Percentiles rank a stretch among this genome's conserved stretches.
Evolutionary conservation across 129 eudicot genomes (phyloP).

Genomic region (Mikania micrantha): DNA sequence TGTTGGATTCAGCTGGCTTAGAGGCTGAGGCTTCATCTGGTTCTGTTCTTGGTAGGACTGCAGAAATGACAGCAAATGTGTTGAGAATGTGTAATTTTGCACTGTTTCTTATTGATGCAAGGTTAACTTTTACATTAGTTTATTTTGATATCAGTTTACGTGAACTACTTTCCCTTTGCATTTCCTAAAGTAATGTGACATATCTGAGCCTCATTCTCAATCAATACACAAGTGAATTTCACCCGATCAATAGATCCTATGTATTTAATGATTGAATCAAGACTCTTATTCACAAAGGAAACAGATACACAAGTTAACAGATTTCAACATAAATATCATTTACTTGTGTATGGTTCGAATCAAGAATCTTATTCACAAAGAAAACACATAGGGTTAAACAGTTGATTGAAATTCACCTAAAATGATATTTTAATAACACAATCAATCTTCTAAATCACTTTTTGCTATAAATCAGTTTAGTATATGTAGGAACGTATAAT

Average conservation of each 20-base stretch:
- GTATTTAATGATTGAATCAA: too few relatives aligned
- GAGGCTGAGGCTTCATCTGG: conserved; percentile 97
- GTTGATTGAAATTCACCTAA: background rate
- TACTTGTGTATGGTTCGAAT: background rate
- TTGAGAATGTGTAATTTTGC: conserved; percentile 57
- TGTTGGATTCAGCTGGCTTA: conserved; percentile 91
- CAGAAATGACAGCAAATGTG: conserved; percentile 85
- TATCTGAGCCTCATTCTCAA: too few relatives aligned
- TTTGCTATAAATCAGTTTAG: background rate
- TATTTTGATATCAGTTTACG: background rate
- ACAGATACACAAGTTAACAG: too few relatives aligned
- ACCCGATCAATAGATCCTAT: too few relatives aligned
- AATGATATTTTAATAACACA: background rate
- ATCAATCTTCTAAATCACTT: background rate
- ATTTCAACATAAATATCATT: background rate
- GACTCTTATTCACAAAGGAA: too few relatives aligned
- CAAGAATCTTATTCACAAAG: background rate
- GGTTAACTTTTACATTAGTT: conserved; percentile 43
- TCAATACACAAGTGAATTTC: too few relatives aligned
- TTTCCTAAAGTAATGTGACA: too few relatives aligned
- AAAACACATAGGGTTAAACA: background rate
- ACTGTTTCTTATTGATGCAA: conserved; percentile 71
- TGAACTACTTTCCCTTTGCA: background rate
- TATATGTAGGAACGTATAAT: background rate
- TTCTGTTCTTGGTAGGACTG: conserved; percentile 89